These are phyloP conservation scores for Chlorella sp. DNA, from an alignment of 139 green algal genomes.

Conservation along the genomic window DNA sequence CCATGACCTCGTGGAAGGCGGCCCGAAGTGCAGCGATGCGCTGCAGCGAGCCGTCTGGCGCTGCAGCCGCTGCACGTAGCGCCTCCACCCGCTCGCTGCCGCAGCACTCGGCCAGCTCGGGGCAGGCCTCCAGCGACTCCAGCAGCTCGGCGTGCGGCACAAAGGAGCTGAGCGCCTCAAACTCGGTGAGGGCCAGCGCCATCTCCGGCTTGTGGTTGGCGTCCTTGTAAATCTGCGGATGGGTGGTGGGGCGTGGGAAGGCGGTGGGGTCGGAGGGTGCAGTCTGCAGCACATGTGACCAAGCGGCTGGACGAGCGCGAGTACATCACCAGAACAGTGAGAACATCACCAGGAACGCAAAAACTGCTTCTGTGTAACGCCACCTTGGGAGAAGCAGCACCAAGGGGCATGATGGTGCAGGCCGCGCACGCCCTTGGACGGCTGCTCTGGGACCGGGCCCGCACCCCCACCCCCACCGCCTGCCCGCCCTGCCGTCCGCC, in stretches of 20 bases:
- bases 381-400: not conserved
- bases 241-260: too few relatives aligned
- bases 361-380: not conserved
- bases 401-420: too few relatives aligned
- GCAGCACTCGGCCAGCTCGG: constrained; percentile 62
- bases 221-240: constrained; percentile 89
- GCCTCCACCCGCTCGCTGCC: constrained; percentile 15
- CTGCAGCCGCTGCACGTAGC: constrained; percentile 17
- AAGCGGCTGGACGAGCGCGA: not conserved
- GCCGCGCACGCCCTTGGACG: not conserved
- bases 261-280: not conserved
- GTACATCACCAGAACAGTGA: not conserved
- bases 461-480: not conserved
- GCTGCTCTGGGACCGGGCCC: not conserved
- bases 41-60: not conserved
- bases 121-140: constrained; percentile 48
- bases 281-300: not conserved
- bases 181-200: constrained; percentile 90
- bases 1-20: constrained; percentile 92
- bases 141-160: constrained; percentile 61
- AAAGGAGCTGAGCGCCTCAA: constrained; percentile 96
- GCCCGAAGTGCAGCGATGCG: constrained; percentile 52
- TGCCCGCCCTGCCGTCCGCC: not conserved
- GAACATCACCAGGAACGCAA: not conserved
- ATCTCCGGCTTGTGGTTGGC: constrained; percentile 99